Base-by-base conservation (phyloP, 805 yeast genomes). In the Isabelozyma rhagii region DNA sequence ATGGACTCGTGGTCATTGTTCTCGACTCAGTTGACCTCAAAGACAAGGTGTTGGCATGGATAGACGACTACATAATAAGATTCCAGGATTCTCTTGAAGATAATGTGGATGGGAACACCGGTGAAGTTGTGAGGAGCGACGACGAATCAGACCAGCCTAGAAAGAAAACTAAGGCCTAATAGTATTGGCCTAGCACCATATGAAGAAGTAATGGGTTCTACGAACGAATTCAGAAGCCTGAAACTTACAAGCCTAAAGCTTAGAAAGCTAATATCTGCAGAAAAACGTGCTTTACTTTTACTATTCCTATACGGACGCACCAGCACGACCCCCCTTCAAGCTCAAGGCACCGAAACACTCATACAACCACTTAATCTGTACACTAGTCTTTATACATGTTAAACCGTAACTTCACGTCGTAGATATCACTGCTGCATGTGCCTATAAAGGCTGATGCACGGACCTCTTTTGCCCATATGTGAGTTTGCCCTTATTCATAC, bases 1-100 rank as follows among this genome's bases (percentile, higher is more conserved):
- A 81, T 57, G 85, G 85, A 4, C 63, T 81, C 48, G 81, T 81
- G 48, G 80, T 81, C 48, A 72, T 81, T 28, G 69, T 81, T n/a
- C 83, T 79, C 34, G 80, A 77, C 51, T 65, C 67, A 5, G 50
- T 56, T 15, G 66, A 61, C 31, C 63, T 81, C 55, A 70, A 67
- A 51, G 62, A 62, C 15, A 59, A 58, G 34, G 80, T 73, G 31
- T 63, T 74, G 52, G 55, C 60, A 43, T 80, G 77, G 60, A 70
- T 81, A 28, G 81, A 77, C 51, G 68, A 63, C 8, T 73, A 65
- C 54, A 39, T 39, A 39, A 9, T 31, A 31, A 31, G n/a, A 13
- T 31, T 31, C 36, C 36, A 31, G 36, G 36, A 31, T 13, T 31
- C 36, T 31, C 36, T 31, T 31, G 36, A 31, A 31, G 36, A 31